These are phyloP conservation scores for Quercus ilex DNA, from an alignment of 306 rosid species.

Conservation along the genomic window DNA sequence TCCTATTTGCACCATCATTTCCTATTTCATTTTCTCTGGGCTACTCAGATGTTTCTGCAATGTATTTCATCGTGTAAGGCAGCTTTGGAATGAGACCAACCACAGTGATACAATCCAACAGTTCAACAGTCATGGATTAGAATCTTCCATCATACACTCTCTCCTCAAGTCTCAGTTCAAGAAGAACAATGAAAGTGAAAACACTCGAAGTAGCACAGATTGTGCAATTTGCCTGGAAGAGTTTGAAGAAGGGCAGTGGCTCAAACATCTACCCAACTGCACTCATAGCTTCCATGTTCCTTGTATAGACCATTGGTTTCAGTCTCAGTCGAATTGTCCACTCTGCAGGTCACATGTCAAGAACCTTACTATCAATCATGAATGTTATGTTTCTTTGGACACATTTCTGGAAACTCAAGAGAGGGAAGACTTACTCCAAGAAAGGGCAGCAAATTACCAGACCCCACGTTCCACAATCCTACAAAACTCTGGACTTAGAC, in stretches of 20 bases:
- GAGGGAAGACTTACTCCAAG: conserved; percentile 20
- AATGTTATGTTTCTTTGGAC: neutral
- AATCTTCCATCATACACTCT: conserved; percentile 7
- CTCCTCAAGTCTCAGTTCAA: conserved; percentile 39
- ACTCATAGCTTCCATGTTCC: conserved; percentile 45
- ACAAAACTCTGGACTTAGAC: neutral
- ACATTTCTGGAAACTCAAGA: conserved; percentile 4
- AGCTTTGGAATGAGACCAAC: conserved; percentile 13
- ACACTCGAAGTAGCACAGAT: conserved; percentile 18
- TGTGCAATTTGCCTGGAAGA: conserved; percentile 56
- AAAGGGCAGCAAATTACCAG: conserved; percentile 23
- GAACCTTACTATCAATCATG: neutral
- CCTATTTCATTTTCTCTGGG: conserved; percentile 14
- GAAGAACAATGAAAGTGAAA: conserved; percentile 30
- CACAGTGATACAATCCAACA: conserved; percentile 23
- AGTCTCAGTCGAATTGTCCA: conserved; percentile 48
- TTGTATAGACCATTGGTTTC: conserved; percentile 55
- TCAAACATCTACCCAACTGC: conserved; percentile 42
- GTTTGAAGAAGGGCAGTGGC: conserved; percentile 53
- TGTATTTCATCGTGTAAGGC: neutral
- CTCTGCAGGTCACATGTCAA: conserved; percentile 45
- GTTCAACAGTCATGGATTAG: conserved; percentile 39
- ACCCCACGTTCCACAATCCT: conserved; percentile 3
- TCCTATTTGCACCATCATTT: conserved; percentile 3
- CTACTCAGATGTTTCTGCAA: neutral